phyloP scores from a whole-genome alignment of 257 asterid species.

The Capsicum pubescens region DNA sequence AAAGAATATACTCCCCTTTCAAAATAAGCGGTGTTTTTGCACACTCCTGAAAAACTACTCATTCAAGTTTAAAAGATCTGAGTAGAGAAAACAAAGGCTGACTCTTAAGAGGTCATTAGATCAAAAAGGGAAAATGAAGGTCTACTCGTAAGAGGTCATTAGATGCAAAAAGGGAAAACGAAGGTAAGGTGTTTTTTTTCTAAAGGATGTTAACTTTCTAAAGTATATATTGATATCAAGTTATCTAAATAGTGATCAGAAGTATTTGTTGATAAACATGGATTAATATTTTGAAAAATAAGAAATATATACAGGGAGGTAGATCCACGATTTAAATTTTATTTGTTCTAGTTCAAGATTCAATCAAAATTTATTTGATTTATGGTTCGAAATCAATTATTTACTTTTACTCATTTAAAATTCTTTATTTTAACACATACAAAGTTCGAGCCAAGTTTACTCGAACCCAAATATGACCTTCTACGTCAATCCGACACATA shows the following conservation, averaged over 20 bases:
- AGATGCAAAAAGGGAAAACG: no score
- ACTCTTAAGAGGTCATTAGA: no score
- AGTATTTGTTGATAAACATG: neutral
- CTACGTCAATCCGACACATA: neutral
- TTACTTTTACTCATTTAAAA: neutral
- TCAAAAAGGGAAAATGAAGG: no score
- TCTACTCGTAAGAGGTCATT: no score
- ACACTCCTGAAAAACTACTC: no score
- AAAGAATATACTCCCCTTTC: no score
- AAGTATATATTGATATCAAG: no score
- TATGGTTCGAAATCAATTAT: neutral
- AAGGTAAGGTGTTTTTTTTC: no score
- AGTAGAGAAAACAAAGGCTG: no score
- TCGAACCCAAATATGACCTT: neutral
- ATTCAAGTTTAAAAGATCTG: no score
- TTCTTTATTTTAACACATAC: neutral
- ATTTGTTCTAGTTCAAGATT: neutral
- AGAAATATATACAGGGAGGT: neutral
- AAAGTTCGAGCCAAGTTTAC: neutral
- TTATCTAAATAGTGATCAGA: neutral
- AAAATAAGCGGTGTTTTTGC: no score
- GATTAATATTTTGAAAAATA: neutral
- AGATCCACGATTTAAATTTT: neutral
- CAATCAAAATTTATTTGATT: neutral
- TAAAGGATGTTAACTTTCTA: no score